Evolutionary conservation across 192 early-diverging fungal species (phyloP).

Genomic region (Coemansia sp.): DNA sequence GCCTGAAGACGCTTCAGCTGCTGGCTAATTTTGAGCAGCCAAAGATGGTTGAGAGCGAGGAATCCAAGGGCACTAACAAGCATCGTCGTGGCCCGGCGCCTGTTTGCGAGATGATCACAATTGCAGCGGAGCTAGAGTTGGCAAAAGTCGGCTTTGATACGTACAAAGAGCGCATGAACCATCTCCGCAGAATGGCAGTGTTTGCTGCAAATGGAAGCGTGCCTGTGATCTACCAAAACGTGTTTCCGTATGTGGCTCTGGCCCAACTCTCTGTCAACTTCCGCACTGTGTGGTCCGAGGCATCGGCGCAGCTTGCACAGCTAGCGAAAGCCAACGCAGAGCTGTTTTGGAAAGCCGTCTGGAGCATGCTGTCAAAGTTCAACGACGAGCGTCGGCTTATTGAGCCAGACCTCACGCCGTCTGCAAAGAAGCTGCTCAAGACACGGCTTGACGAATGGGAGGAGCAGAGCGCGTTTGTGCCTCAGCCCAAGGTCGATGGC

Average conservation of each 20-base stretch:
- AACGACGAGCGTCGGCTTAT: slow-evolving; percentile 62
- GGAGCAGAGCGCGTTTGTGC: slow-evolving; percentile 6
- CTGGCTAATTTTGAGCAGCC: slow-evolving; percentile 71
- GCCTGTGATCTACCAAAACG: slow-evolving; percentile 72
- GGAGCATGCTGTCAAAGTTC: slow-evolving; percentile 59
- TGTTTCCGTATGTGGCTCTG: slow-evolving; percentile 63
- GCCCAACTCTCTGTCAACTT: slow-evolving; percentile 80
- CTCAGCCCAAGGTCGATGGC: slow-evolving; percentile 39
- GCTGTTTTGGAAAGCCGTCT: slow-evolving; percentile 64
- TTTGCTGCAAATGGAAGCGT: slow-evolving; percentile 62
- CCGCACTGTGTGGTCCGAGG: slow-evolving; percentile 80
- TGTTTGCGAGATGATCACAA: slow-evolving; percentile 54
- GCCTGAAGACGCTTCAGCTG: slow-evolving; percentile 65
- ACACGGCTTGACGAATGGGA: slow-evolving; percentile 9
- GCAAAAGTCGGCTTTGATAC: slow-evolving; percentile 62
- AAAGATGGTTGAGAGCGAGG: slow-evolving; percentile 27
- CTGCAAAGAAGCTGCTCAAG: slow-evolving; percentile 35
- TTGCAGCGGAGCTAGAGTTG: slow-evolving; percentile 62
- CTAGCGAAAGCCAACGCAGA: slow-evolving; percentile 56
- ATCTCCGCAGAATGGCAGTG: slow-evolving; percentile 69
- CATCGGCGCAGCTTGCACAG: slow-evolving; percentile 58
- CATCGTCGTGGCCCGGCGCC: neutral
- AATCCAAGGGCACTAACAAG: neutral
- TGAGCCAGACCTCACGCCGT: slow-evolving; percentile 45
- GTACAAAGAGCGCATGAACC: slow-evolving; percentile 78